These are phyloP conservation scores for Brasenia schreberi DNA, from an alignment of 164 flowering plant species.

Conservation along the genomic window DNA sequence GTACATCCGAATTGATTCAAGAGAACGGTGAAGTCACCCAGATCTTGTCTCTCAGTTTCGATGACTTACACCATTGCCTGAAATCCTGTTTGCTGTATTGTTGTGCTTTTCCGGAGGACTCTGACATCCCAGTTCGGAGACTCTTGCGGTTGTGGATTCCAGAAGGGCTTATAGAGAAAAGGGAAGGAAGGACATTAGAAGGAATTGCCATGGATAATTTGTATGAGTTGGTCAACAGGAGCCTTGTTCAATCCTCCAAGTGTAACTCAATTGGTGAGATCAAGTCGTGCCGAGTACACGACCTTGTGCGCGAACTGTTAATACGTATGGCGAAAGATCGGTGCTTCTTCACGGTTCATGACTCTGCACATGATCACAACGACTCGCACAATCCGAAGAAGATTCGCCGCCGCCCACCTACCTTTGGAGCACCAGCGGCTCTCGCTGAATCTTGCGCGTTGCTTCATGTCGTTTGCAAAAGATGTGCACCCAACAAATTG, in stretches of 20 bases:
- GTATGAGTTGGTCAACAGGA: constrained; percentile 30
- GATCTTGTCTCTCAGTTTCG: constrained; percentile 36
- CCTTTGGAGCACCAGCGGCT: neutral
- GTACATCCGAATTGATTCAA: constrained; percentile 26
- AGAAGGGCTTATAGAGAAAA: constrained; percentile 34
- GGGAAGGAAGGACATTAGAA: constrained; percentile 17
- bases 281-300: constrained; percentile 38
- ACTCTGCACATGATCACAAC: too few relatives aligned
- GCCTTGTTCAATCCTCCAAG: constrained; percentile 35
- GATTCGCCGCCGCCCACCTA: too few relatives aligned
- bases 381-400: neutral
- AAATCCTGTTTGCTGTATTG: constrained; percentile 42
- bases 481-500: too few relatives aligned
- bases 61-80: constrained; percentile 35
- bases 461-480: neutral
- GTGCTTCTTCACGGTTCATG: neutral
- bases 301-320: constrained; percentile 10
- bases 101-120: constrained; percentile 41
- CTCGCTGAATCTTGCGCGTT: neutral
- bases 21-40: constrained; percentile 27
- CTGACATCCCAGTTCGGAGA: constrained; percentile 26
- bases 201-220: constrained; percentile 36
- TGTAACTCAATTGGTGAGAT: constrained; percentile 24
- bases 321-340: neutral
- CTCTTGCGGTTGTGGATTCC: constrained; percentile 41